These are phyloP conservation scores for Violaceomyces palustris DNA, from an alignment of 1,284 basidiomycete genomes.

Conservation along the genomic window DNA sequence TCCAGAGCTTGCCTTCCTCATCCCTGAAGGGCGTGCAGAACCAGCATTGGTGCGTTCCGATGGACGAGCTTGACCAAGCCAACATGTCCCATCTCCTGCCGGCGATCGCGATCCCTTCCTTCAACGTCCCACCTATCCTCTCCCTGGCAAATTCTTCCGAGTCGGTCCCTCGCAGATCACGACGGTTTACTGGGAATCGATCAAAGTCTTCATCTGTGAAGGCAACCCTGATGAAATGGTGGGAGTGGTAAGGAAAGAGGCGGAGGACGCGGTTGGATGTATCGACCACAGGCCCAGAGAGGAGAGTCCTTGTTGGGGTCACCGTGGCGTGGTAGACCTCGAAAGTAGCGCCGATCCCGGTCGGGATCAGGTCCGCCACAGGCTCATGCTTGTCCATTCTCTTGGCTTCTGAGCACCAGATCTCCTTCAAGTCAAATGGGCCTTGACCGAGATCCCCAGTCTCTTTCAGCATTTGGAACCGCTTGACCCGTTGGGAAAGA, in stretches of 20 bases:
- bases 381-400: background rate
- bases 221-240: conserved; percentile 12
- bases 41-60: conserved; percentile 18
- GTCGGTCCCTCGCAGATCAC: conserved; percentile 14
- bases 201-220: conserved; percentile 20
- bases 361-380: conserved; percentile 1
- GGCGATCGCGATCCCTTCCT: conserved; percentile 12
- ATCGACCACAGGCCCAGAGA: conserved; percentile 16
- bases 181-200: conserved; percentile 15
- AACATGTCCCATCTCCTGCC: conserved; percentile 12
- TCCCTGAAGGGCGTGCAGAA: conserved; percentile 17
- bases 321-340: conserved; percentile 17
- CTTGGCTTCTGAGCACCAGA: conserved; percentile 4
- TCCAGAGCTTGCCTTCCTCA: conserved; percentile 9
- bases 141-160: conserved; percentile 16
- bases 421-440: conserved; percentile 4
- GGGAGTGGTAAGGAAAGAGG: conserved; percentile 13
- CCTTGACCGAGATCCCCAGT: too few species aligned
- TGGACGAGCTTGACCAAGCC: conserved; percentile 15
- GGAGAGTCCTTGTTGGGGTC: conserved; percentile 8
- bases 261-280: conserved; percentile 17
- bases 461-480: too few species aligned
- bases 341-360: conserved; percentile 5
- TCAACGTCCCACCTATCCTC: conserved; percentile 12
- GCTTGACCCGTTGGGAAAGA: too few species aligned